Evolutionary conservation across 176 grass and related monocot species (phyloP).

Genomic region (maize (Zea mays)): DNA sequence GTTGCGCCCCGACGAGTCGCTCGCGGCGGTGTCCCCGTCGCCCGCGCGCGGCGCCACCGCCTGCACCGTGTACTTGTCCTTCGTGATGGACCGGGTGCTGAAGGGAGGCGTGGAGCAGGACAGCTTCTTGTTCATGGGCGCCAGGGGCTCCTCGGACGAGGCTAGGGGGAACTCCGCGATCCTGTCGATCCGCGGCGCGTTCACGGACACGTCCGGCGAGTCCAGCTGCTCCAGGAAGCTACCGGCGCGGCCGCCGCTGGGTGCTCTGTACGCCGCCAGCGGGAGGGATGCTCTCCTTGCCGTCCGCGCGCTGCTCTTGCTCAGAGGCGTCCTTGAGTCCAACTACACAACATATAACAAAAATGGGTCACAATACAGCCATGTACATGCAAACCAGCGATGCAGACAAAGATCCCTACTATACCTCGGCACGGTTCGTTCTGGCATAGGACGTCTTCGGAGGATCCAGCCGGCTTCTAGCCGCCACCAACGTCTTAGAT

Average conservation of each 20-base stretch:
- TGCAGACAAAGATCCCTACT: no score
- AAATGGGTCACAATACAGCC: background rate
- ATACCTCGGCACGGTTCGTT: slow-evolving; percentile 62
- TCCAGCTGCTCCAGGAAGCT: slow-evolving; percentile 51
- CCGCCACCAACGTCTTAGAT: slow-evolving; percentile 43
- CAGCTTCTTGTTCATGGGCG: slow-evolving; percentile 35
- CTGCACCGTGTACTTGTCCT: slow-evolving; percentile 91
- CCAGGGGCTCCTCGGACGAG: slow-evolving; percentile 58
- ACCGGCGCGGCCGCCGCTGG: slow-evolving; percentile 38
- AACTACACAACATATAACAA: slow-evolving; percentile 27
- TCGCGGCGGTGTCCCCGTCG: slow-evolving; percentile 55
- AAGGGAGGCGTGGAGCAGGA: slow-evolving; percentile 53
- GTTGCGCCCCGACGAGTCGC: slow-evolving; percentile 56
- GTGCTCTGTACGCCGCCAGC: slow-evolving; percentile 47
- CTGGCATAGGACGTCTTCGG: slow-evolving; percentile 56
- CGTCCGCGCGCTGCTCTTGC: slow-evolving; percentile 31
- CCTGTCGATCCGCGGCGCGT: slow-evolving; percentile 82
- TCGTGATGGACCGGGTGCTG: slow-evolving; percentile 81
- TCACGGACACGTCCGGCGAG: slow-evolving; percentile 78
- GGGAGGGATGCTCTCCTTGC: slow-evolving; percentile 67
- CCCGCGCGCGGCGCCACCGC: slow-evolving; percentile 29
- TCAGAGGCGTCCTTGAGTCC: slow-evolving; percentile 37
- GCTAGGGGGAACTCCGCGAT: slow-evolving; percentile 87
- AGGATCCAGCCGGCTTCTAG: slow-evolving; percentile 53
- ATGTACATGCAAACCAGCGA: background rate